Evolutionary conservation across 805 yeast genomes (phyloP), one percentile per base, ranked within the genome.

Genomic region (Myxozyma vanderwaltii): DNA sequence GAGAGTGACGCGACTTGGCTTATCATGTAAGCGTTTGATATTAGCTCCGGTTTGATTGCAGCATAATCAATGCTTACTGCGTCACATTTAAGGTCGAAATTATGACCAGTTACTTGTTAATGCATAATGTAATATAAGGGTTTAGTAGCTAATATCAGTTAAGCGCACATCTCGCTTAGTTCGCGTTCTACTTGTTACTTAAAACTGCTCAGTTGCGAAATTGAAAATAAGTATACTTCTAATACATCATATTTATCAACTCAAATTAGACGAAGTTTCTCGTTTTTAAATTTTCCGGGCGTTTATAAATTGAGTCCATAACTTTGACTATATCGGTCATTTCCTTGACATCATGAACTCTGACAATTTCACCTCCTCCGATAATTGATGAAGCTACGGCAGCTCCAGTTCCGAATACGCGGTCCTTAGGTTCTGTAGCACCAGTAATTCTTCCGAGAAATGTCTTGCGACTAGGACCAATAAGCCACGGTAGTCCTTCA

Each of bases 381-480:
- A 86, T 86, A 38, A 90, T 80, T 63, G 94, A 82, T 0, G 95
- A 85, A 62, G 87, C 80, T 1, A 88, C 81, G 0, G 89, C 78
- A 0, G 96, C 88, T 8, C 85, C 84, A 0, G 97, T 90, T 12
- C 95, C 92, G 50, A 83, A 74, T 1, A 83, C 83, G 57, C 98
- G 79, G n/a, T 84, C 84, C 0, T 71, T 62, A 0, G 96, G 83
- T 1, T 69, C 75, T 1, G 74, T 72, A 56, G 81, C 85, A 7
- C 81, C 82, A 8, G 91, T 86, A 33, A 89, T 74, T 0, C 81
- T 78, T 1, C 96, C 97, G 65, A 94, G 83, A 68, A 94, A 94
- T 68, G 81, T 79, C 77, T 94, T 94, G 65, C 98, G 80, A 21
- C 96, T 88, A 1, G 97, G 89, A 0, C 98, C 99, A 21, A 91